Base-by-base conservation (phyloP, 106 monocot genomes). In the Xerophyta viscosa region DNA sequence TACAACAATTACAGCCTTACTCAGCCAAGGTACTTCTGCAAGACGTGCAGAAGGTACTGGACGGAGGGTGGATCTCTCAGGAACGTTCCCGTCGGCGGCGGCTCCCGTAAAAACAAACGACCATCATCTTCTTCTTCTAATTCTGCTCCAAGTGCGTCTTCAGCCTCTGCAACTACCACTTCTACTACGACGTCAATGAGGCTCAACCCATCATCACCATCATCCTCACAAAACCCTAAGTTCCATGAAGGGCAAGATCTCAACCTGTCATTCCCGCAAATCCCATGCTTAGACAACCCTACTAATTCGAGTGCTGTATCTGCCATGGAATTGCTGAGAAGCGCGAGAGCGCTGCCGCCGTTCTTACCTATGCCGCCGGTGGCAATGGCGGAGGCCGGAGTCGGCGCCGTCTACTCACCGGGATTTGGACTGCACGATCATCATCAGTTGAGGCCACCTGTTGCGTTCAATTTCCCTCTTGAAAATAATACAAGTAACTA, bases 1-100 rank as follows among this genome's bases (percentile, higher is more conserved):
- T 84, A 84, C 64, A 84, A 84, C 70, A 84, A 84, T 63, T 84
- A 84, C 78, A 84, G 84, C 74, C 84, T 84, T 64, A 71, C 71
- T n/a, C 84, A 84, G 60, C 84, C 84, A 9, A 70, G 84, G 46
- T 84, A 84, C 71, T 84, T 84, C 64, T 84, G 84, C 70, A 84
- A 84, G 64, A 75, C 84, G 27, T 84, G 84, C 42, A 57, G 84
- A 20, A 62, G 84, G 66, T 84, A 84, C 41, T 84, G 84, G 84
- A 84, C 84, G 0, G 84, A 78, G 41, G 84, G 84, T 6, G 84
- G 84, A 1, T 84, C 84, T 46, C 75, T 84, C 47, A 54, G 84
- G 25, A 84, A 84, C 33, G 78, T 84, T 43, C 84, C 84, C 1
- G 78, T 84, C 14, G 84, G 84, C 13, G 84, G 84, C 14, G 84